These are phyloP conservation scores for Saturnispora quitensis DNA, from an alignment of 805 yeast genomes.

Conservation along the genomic window DNA sequence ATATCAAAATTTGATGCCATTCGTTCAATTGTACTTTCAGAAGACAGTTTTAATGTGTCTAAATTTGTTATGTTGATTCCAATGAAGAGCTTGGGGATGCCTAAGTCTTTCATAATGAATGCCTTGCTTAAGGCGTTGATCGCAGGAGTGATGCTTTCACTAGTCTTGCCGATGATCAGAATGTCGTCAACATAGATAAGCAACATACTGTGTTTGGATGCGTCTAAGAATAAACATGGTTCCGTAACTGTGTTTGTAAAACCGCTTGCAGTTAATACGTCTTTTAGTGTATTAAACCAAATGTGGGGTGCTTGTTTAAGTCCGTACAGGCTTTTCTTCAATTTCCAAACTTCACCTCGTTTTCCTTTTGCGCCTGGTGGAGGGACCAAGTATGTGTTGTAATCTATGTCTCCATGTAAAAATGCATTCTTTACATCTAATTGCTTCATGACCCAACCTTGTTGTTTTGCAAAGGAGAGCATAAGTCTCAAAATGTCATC, in stretches of 20 bases:
- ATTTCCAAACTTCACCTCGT: background rate
- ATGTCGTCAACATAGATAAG: background rate
- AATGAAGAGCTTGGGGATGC: background rate
- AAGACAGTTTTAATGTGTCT: background rate
- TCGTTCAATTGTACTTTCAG: background rate
- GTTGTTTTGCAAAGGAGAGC: background rate
- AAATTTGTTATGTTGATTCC: background rate
- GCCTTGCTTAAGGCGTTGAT: background rate
- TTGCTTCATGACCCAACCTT: background rate
- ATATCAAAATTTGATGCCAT: background rate
- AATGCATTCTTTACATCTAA: slow-evolving; percentile 11
- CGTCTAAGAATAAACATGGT: background rate
- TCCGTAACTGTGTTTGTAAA: background rate
- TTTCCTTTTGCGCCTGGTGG: background rate
- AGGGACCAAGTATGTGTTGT: slow-evolving; percentile 3
- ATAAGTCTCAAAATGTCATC: slow-evolving; percentile 6
- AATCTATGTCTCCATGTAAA: slow-evolving; percentile 8
- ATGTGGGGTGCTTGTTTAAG: slow-evolving; percentile 1
- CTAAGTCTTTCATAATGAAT: background rate
- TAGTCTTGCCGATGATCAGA: background rate
- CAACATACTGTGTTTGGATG: background rate
- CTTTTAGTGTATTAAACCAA: background rate
- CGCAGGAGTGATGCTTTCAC: background rate
- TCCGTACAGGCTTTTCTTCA: slow-evolving; percentile 1
- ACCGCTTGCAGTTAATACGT: background rate